A percentile compares a stretch with the other conserved stretches of the same genome.
These are phyloP conservation scores for Phyllosticta citrichinensis DNA, from an alignment of 2,329 filamentous ascomycete genomes.

Conservation along the genomic window DNA sequence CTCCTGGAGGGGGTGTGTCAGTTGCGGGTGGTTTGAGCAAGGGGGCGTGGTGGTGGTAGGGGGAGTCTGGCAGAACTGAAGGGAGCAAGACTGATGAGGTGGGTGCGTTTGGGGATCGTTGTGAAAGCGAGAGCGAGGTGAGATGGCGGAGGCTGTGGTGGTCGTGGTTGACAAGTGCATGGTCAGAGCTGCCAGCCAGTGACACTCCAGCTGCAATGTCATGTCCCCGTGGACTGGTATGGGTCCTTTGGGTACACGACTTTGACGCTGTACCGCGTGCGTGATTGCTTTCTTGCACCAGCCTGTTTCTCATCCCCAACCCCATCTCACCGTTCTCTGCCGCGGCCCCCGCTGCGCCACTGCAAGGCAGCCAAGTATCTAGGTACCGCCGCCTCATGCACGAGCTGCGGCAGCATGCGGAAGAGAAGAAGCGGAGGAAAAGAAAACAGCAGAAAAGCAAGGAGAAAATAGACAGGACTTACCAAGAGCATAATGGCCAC, in stretches of 20 bases:
- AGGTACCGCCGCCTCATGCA: too few relatives aligned
- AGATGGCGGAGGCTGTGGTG: background rate
- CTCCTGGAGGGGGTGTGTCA: constrained; percentile 16
- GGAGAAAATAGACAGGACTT: background rate
- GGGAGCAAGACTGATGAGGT: background rate
- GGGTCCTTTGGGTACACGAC: background rate
- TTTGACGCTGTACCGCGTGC: background rate
- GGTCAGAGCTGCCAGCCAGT: background rate
- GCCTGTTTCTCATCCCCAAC: background rate
- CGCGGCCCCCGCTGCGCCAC: background rate
- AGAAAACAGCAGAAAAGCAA: background rate
- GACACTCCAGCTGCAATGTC: background rate
- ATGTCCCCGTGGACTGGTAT: background rate
- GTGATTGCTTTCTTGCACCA: background rate
- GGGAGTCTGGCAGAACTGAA: background rate
- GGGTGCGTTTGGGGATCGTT: too few relatives aligned
- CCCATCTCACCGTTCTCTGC: background rate
- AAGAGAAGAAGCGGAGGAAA: background rate
- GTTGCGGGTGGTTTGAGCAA: background rate
- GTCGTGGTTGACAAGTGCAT: background rate
- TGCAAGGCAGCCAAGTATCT: too few relatives aligned
- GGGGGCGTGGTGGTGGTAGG: background rate
- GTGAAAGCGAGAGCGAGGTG: background rate
- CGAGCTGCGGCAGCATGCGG: background rate
- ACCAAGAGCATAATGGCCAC: constrained; percentile 37